Percentiles rank a stretch among this genome's conserved stretches.
Evolutionary conservation across 306 rosid genomes (phyloP).

Genomic region (Prosopis cineraria): DNA sequence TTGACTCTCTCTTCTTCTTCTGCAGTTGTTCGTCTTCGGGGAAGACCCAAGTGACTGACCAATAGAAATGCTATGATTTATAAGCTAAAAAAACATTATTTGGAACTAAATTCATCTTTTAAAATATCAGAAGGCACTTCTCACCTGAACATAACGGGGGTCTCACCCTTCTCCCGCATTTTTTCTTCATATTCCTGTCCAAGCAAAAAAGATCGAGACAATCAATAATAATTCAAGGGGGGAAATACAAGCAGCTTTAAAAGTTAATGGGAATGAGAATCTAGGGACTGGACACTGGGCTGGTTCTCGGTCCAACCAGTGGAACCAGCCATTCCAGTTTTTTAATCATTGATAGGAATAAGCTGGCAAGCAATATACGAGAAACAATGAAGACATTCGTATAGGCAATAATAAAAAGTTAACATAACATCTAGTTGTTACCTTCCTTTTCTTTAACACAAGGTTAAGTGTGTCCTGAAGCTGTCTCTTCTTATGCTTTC

Average conservation of each 20-base stretch:
- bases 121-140: conserved; percentile 24
- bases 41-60: conserved; percentile 93
- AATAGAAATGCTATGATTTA: conserved; percentile 44
- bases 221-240: conserved; percentile 17
- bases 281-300: too few species aligned
- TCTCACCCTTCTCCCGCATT: conserved; percentile 90
- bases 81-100: conserved; percentile 40
- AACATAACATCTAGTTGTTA: conserved; percentile 34
- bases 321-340: too few species aligned
- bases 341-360: too few species aligned
- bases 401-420: conserved; percentile 19
- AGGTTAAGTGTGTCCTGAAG: conserved; percentile 91
- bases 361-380: conserved; percentile 15
- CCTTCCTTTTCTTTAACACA: conserved; percentile 93
- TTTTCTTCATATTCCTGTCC: conserved; percentile 91
- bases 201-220: conserved; percentile 34
- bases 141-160: conserved; percentile 98
- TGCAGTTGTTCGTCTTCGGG: conserved; percentile 81
- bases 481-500: conserved; percentile 98
- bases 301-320: too few species aligned
- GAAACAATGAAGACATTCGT: neutral
- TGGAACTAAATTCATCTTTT: conserved; percentile 19
- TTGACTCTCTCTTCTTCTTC: conserved; percentile 95
- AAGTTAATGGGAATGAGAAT: conserved; percentile 13
- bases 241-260: conserved; percentile 23